Evolutionary conservation across 1,284 basidiomycete genomes (phyloP).

Genomic region (Gymnopus androsaceus): DNA sequence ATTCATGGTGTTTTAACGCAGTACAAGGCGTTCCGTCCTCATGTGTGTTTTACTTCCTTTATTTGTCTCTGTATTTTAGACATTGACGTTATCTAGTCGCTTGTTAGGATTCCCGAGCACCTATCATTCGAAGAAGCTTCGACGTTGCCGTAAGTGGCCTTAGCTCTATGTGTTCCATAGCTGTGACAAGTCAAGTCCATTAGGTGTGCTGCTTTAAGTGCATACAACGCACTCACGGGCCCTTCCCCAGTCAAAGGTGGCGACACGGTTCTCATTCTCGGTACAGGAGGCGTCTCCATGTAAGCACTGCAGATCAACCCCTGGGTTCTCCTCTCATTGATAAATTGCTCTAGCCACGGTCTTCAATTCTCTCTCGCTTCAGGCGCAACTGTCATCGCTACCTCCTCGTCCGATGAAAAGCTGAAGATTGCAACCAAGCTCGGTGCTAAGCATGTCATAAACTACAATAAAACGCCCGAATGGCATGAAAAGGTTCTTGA

Average conservation of each 20-base stretch:
- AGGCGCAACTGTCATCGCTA: conserved; percentile 50
- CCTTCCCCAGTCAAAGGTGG: conserved; percentile 38
- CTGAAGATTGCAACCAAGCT: conserved; percentile 37
- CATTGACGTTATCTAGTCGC: conserved; percentile 24
- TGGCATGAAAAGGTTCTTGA: conserved; percentile 46
- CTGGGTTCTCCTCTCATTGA: neutral
- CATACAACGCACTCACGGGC: conserved; percentile 45
- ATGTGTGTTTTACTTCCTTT: conserved; percentile 26
- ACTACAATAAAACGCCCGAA: conserved; percentile 47
- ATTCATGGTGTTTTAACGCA: conserved; percentile 49
- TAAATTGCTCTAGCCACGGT: neutral
- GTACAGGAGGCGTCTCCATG: conserved; percentile 52
- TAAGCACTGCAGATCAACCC: conserved; percentile 19
- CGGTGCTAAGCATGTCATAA: conserved; percentile 45
- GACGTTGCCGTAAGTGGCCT: conserved; percentile 35
- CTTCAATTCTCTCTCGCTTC: conserved; percentile 40
- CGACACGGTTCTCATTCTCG: conserved; percentile 45
- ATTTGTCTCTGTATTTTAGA: neutral
- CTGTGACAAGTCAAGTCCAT: neutral
- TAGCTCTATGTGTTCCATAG: neutral
- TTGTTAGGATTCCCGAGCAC: conserved; percentile 45
- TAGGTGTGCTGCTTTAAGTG: conserved; percentile 47
- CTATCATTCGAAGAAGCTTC: conserved; percentile 48
- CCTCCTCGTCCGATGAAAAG: conserved; percentile 53
- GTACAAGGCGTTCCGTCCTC: conserved; percentile 39